These are phyloP conservation scores for Haplosporangium sp. DNA, from an alignment of 371 early-diverging fungal species.

Conservation along the genomic window DNA sequence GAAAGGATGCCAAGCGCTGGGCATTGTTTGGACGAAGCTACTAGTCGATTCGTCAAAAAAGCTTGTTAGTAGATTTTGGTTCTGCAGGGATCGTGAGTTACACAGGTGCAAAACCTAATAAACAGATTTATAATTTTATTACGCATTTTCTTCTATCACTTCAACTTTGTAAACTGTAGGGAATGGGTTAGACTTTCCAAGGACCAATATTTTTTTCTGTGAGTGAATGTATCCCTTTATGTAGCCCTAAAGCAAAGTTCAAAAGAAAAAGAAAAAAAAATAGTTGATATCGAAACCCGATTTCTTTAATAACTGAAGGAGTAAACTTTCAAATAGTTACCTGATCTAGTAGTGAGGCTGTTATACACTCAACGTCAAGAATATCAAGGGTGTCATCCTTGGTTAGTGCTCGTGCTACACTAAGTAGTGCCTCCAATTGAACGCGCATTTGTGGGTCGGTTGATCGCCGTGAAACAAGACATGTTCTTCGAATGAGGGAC, in stretches of 20 bases:
- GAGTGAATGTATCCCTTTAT: constrained; percentile 52
- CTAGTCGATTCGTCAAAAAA: constrained; percentile 56
- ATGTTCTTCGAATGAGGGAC: constrained; percentile 33
- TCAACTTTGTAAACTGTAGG: constrained; percentile 11
- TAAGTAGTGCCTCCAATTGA: constrained; percentile 18
- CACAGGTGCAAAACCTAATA: not conserved
- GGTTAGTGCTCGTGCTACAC: constrained; percentile 17
- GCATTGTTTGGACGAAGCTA: constrained; percentile 95
- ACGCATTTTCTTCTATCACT: not conserved
- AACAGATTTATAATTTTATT: not conserved
- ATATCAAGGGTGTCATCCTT: constrained; percentile 30
- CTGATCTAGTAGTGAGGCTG: constrained; percentile 46
- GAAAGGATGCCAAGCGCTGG: constrained; percentile 83
- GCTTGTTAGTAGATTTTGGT: not conserved
- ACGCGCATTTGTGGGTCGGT: constrained; percentile 27
- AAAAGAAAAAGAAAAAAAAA: not conserved
- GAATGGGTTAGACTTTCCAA: constrained; percentile 46
- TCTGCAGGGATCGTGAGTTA: not conserved
- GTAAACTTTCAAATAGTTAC: constrained; percentile 4
- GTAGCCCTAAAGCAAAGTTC: constrained; percentile 27
- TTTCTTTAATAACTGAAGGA: not conserved
- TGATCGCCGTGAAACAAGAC: constrained; percentile 14
- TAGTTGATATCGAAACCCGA: not conserved
- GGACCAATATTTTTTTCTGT: constrained; percentile 39
- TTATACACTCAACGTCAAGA: constrained; percentile 39